phyloP scores from a whole-genome alignment of 306 rosid species.

The Sicyos edulis region DNA sequence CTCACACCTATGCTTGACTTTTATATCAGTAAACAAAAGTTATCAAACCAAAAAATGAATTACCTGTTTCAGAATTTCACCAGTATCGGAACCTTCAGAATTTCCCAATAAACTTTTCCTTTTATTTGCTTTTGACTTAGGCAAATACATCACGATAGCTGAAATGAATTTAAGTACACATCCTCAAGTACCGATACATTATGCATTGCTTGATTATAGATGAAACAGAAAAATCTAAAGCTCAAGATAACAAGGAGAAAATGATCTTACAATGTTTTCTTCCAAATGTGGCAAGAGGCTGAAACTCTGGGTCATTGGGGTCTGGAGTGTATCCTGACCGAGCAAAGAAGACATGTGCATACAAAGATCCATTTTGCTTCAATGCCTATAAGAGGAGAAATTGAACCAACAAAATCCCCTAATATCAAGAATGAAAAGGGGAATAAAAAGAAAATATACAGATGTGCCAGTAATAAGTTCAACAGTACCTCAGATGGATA shows the following conservation, averaged over 20 bases:
- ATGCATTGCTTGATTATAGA: slow-evolving; percentile 1
- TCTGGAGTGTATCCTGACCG: slow-evolving; percentile 82
- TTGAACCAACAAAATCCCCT: not conserved
- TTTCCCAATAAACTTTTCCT: slow-evolving; percentile 66
- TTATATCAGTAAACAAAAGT: not conserved
- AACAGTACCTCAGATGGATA: slow-evolving; percentile 64
- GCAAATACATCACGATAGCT: slow-evolving; percentile 69
- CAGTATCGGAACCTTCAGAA: slow-evolving; percentile 48
- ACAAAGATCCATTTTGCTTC: slow-evolving; percentile 74
- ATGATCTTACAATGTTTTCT: slow-evolving; percentile 55
- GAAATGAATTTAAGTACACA: slow-evolving; percentile 33
- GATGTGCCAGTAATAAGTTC: not conserved
- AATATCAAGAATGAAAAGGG: not conserved
- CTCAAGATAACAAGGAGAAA: not conserved
- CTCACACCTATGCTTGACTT: not conserved
- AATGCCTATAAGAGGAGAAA: slow-evolving; percentile 44
- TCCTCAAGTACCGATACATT: slow-evolving; percentile 18
- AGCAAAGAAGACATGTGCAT: slow-evolving; percentile 82
- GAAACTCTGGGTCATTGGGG: slow-evolving; percentile 84
- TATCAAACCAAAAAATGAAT: slow-evolving; percentile 24
- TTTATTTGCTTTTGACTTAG: slow-evolving; percentile 68
- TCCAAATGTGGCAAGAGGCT: slow-evolving; percentile 67
- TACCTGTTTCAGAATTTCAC: slow-evolving; percentile 46
- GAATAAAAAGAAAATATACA: not conserved
- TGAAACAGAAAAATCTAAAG: not conserved